Base-by-base conservation (phyloP, 208 protist species). In the Wallacemonas sp. region DNA sequence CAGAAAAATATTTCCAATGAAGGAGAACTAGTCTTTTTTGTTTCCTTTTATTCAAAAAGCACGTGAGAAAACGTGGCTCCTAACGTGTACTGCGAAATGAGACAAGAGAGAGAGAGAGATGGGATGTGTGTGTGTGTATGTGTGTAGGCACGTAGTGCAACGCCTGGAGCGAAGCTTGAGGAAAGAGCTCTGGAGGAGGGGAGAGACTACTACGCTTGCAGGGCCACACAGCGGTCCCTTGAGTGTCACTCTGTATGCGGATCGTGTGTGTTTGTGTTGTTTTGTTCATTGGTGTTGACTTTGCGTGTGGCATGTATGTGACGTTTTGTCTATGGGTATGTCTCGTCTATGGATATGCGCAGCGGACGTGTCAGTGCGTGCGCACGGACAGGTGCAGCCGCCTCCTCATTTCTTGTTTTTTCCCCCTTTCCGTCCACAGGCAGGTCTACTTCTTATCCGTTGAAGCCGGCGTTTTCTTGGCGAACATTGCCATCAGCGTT, bases 401-500 rank as follows among this genome's bases (percentile, higher is more conserved):
- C 59, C 18, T 33, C 0, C 28, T 33, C 25, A 39, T 31, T 36
- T 46, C 41, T 65, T 45, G 5, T 65, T 41, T 41, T 41, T 41
- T 41, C 14, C n/a, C n/a, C n/a, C n/a, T n/a, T n/a, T n/a, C n/a
- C n/a, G n/a, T n/a, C n/a, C n/a, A n/a, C n/a, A n/a, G n/a, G n/a
- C n/a, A n/a, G n/a, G 36, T 16, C 36, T 41, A 41, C 36, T 14
- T 41, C 36, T 41, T 7, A 41, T 41, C 36, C 10, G 36, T 41
- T 0, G 36, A 41, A 16, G 36, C 36, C 4, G 25, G 22, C 2
- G 46, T 18, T 57, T 83, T 82, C 57, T 78, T 80, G 10, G 76
- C 83, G 45, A 90, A 90, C 77, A 90, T 84, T 1, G 71, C 45
- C 25, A 84, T 65, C n/a, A 90, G 54, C 20, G 84, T 90, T 4